Base-by-base conservation (phyloP, 208 protist species). In the Borovskyia barvae region DNA sequence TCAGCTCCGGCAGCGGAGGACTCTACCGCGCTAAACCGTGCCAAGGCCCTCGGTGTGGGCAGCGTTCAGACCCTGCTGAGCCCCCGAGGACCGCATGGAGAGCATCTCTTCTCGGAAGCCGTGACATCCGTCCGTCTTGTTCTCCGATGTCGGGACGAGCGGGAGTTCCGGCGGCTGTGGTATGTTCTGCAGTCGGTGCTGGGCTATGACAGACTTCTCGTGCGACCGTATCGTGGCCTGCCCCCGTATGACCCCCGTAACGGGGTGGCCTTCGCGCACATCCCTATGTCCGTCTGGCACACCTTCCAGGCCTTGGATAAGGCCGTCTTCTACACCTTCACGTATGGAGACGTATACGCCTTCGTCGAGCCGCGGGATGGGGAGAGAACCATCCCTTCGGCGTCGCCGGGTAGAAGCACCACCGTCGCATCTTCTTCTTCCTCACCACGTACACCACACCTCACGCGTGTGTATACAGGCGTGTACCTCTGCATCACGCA, bases 181-280 rank as follows among this genome's bases (percentile, higher is more conserved):
- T 86, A 77, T 40, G 63, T 79, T 2, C 29, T 80, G 41, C 69
- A 79, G 43, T 68, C 36, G 0, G 79, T 86, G 40, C 49, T 86
- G 19, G 72, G 79, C 45, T 86, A 79, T 46, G 79, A 82, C 52
- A 75, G 73, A 45, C 47, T 86, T 14, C 75, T 73, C 12, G 41
- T 62, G 22, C 75, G 66, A 1, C 79, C 75, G 6, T 74, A 86
- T 45, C 66, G 71, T 30, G 79, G 79, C 0, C 55, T 82, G 30
- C 74, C 79, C 5, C 79, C 79, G 28, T 86, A 85, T 58, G 79
- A 85, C 71, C 79, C 79, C 5, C 73, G 79, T 25, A 85, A 85
- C 60, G 74, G 75, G 4, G 36, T 85, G 26, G 51, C 62, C 66
- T 81, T 85, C 20, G 71, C 66, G 1, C 79, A 75, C 53, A 68